Evolutionary conservation across 2,329 filamentous ascomycete genomes (phyloP), one percentile per base, ranked within the genome.

Genomic region (Hymenoscyphus repandus): DNA sequence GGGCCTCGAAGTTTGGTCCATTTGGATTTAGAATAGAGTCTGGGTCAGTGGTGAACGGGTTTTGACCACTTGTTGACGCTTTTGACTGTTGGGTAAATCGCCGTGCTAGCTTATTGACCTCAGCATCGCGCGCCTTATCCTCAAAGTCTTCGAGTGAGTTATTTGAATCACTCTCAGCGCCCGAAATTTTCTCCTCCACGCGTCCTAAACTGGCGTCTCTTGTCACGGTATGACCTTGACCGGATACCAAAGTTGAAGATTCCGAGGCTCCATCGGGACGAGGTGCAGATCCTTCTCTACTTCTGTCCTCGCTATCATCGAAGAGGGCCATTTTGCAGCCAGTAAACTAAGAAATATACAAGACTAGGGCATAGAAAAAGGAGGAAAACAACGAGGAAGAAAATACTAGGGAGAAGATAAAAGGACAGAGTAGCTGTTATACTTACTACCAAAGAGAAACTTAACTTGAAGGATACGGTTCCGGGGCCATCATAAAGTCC

Each of bases 1-100:
- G 72, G 15, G 69, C 74, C 45, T 70, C 74, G 64, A 82, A 82
- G 50, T 76, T 71, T 10, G 68, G 60, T 5, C 75, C 78, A 43
- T 65, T 65, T 2, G 78, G 78, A 62, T 81, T 78, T 17, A 80
- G 22, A 27, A 27, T 27, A 7, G 22, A 27, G 22, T 27, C 22
- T 4, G 22, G 22, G 62, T 37, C 34, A 13, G 34, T 17, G 10
- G 34, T 37, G 34, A 37, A 37, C 4, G 34, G 34, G 10, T 37
- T 9, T 37, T 37, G 34, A 17, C 34, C 34, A 11, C 34, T 11
- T 11, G 10, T 37, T 5, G 4, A 27, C 4, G 22, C 22, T 27
- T 4, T 27, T 27, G 22, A 27, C 7, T 27, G 22, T 7, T 7
- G 22, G 7, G 22, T 27, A 27, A 27, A 27, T 27, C 22, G 22